Conservation (phyloP, 306 rosid genomes). For the Rosa chinensis region DNA sequence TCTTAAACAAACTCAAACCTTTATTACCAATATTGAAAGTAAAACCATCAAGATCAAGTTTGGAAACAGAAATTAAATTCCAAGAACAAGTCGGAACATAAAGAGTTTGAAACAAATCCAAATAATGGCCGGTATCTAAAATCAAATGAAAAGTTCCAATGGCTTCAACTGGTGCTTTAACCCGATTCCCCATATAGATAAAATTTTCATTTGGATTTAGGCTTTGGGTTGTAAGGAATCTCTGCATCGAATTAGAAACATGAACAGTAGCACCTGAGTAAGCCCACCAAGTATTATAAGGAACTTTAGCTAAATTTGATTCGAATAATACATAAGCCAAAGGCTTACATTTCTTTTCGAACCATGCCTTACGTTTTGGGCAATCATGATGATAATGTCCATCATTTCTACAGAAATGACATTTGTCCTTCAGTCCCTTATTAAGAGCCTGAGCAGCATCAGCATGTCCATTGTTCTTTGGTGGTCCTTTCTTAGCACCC, state of each 20-base stretch:
- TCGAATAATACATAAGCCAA: background rate
- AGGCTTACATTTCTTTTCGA: background rate
- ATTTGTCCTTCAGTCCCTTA: too few species aligned
- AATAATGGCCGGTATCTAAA: background rate
- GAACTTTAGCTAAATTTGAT: slow-evolving; percentile 7
- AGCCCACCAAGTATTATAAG: background rate
- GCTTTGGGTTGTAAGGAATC: background rate
- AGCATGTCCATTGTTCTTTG: too few species aligned
- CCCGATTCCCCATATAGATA: background rate
- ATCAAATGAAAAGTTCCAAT: background rate
- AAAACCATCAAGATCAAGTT: background rate
- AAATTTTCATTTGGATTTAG: background rate
- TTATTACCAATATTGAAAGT: background rate
- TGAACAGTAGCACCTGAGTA: background rate
- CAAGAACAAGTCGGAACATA: background rate
- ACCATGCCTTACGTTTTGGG: background rate
- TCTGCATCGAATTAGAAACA: background rate
- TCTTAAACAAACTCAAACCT: background rate
- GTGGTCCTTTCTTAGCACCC: too few species aligned
- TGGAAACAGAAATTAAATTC: background rate
- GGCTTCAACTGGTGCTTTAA: background rate
- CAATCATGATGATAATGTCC: background rate
- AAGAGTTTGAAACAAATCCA: background rate
- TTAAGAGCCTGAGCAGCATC: too few species aligned
- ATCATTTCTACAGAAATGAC: too few species aligned